Base-by-base conservation (phyloP, 257 asterid genomes). In the Euphrasia confusa region DNA sequence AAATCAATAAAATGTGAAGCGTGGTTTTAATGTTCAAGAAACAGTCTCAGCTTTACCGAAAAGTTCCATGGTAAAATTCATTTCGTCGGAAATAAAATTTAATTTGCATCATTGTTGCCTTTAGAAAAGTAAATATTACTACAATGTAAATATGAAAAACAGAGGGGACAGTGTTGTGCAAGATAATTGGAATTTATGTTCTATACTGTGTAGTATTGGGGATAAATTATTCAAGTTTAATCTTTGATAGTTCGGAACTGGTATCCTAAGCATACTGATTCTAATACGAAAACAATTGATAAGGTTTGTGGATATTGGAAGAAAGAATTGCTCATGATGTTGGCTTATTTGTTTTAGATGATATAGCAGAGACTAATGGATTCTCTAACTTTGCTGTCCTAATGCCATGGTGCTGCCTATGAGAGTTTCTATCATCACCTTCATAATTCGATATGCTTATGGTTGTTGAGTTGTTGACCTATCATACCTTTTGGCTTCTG, bases 361-460 rank as follows among this genome's bases (percentile, higher is more conserved):
- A 74, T 61, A 71, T 79, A 58, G 68, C 81, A 74, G 90, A 80
- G 75, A 73, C 81, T 35, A 67, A 71, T 67, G 64, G 82, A 80
- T 76, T 81, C 70, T 76, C 67, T 80, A 68, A 71, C 77, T 81
- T 79, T 74, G 78, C 64, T 76, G 79, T 81, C 80, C 83, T 83
- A 69, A 62, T 79, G 83, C 83, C 67, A 67, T 81, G 80, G 77
- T 81, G 83, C 89, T 84, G 86, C 79, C 73, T 77, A 26, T 75
- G 84, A 77, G 88, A 80, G 77, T 75, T 79, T 78, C 84, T 78
- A 58, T 74, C 80, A 71, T 75, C 82, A 47, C 75, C 73, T 74
- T 77, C 73, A 77, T 77, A 72, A 64, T 71, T 54, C 72, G 78
- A 58, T 78, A 47, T 78, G 79, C 74, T 78, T 72, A 63, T 80